Base-by-base conservation (phyloP, 2,329 filamentous ascomycete species). In the Fusarium sp. region DNA sequence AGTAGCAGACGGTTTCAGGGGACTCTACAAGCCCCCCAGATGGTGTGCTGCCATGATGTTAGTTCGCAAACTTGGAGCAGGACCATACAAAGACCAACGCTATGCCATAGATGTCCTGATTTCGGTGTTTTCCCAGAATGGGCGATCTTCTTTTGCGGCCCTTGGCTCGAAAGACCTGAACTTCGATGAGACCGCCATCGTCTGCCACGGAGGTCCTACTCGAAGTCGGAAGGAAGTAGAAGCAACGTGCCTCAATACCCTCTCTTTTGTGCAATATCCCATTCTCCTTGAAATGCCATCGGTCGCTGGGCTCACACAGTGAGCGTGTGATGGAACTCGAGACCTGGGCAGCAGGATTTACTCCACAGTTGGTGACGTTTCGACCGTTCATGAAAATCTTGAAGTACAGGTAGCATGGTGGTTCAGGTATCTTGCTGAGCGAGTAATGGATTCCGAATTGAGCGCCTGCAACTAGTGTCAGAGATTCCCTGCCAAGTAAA, bases 181-280 rank as follows among this genome's bases (percentile, higher is more conserved):
- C 75, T 66, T 88, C 84, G 51, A 89, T 85, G 2, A 87, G 72
- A 2, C 86, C 86, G 10, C 86, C 86, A 70, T 88, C 84, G 51
- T 84, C 80, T 8, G 84, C 84, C 3, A 81, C 77, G 2, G 81
- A 80, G 40, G 76, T 75, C 20, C 76, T 70, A 9, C 79, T 75
- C 3, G 77, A 73, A 7, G 76, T 74, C 7, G 78, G 77, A 42
- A 83, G 79, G 64, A 87, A 87, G 53, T 81, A 79, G 68, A 89
- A 87, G 61, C 81, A 81, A 29, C 85, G 79, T 6, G 80, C 78
- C 70, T 89, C 81, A 63, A 85, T 81, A 11, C 85, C 81, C 18
- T 81, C 73, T 25, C 72, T 74, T 34, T 75, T 78, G 56, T 75
- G 74, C 4, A 74, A 55, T 14, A 77, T 67, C 2, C 78, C 78